Percentiles rank a stretch among this genome's conserved stretches.
Evolutionary conservation across 768 basidiomycete genomes (phyloP).

Genomic region (Mycena chlorophos): DNA sequence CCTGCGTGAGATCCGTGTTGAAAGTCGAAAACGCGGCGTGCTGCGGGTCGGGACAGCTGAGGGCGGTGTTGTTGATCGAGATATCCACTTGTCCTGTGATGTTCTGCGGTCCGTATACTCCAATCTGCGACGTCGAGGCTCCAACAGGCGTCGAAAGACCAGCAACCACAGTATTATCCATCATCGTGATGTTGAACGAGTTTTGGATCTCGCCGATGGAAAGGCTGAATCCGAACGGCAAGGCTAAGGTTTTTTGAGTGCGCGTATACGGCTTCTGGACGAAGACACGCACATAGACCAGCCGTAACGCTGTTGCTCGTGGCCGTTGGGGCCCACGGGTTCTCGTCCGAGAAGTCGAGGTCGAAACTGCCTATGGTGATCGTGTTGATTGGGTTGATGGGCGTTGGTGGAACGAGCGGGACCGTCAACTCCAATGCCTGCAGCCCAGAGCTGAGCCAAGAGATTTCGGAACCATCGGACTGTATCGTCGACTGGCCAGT

Average conservation of each 20-base stretch:
- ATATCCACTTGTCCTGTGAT: slow-evolving; percentile 69
- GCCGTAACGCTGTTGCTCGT: slow-evolving; percentile 63
- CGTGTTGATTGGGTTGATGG: slow-evolving; percentile 64
- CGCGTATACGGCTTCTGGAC: neutral
- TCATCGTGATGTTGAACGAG: slow-evolving; percentile 56
- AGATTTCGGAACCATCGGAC: slow-evolving; percentile 53
- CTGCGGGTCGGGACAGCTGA: slow-evolving; percentile 48
- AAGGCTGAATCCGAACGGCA: slow-evolving; percentile 72
- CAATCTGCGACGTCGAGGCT: slow-evolving; percentile 61
- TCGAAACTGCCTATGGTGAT: slow-evolving; percentile 63
- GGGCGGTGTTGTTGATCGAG: slow-evolving; percentile 51
- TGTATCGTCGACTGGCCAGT: slow-evolving; percentile 60
- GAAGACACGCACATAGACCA: slow-evolving; percentile 44
- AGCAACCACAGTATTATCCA: slow-evolving; percentile 51
- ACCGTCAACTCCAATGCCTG: slow-evolving; percentile 58
- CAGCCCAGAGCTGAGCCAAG: slow-evolving; percentile 68
- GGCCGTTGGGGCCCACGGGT: slow-evolving; percentile 59
- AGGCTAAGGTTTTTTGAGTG: slow-evolving; percentile 36
- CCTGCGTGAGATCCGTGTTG: slow-evolving; percentile 61
- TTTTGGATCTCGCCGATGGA: slow-evolving; percentile 64
- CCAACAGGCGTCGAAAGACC: slow-evolving; percentile 65
- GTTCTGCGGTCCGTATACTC: slow-evolving; percentile 49
- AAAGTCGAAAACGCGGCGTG: slow-evolving; percentile 50
- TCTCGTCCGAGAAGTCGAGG: slow-evolving; percentile 52
- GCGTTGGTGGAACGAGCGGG: slow-evolving; percentile 51